A percentile compares a stretch with the other conserved stretches of the same genome.
phyloP scores from a whole-genome alignment of 257 asterid genomes.

The Leptodermis oblonga region DNA sequence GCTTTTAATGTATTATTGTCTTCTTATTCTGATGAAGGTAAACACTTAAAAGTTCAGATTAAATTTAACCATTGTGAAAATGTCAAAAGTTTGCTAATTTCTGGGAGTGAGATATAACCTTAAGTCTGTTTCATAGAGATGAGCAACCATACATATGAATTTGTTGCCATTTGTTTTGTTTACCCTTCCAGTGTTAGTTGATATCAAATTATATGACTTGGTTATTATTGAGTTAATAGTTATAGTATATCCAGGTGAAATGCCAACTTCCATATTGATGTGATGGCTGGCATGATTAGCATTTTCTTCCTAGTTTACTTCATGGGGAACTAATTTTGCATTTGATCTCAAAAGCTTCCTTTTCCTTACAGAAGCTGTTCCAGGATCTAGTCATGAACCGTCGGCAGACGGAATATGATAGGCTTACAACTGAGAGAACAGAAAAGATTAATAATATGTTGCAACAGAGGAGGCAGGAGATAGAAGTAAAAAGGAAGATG shows the following conservation, averaged over 20 bases:
- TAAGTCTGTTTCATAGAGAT: neutral
- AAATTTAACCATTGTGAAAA: neutral
- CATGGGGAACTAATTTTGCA: neutral
- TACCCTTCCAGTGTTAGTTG: neutral
- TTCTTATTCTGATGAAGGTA: neutral
- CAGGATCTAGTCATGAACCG: constrained; percentile 17
- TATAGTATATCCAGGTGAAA: neutral
- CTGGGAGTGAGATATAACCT: neutral
- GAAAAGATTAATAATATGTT: constrained; percentile 21
- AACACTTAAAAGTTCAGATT: neutral
- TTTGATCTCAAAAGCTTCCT: neutral
- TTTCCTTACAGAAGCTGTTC: constrained; percentile 15
- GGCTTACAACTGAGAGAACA: constrained; percentile 21
- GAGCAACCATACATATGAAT: neutral
- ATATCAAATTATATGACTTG: neutral
- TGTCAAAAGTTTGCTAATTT: neutral
- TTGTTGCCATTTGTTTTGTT: too few relatives aligned
- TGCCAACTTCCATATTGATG: neutral
- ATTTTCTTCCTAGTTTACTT: neutral
- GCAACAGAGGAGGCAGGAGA: constrained; percentile 25
- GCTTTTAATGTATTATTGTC: neutral
- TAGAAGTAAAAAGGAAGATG: constrained; percentile 24
- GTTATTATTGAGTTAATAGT: neutral
- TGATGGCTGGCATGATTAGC: neutral
- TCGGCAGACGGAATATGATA: constrained; percentile 21